phyloP scores from a whole-genome alignment of 1,139 yeast genomes.

The Protomyces arabidopsidicola region DNA sequence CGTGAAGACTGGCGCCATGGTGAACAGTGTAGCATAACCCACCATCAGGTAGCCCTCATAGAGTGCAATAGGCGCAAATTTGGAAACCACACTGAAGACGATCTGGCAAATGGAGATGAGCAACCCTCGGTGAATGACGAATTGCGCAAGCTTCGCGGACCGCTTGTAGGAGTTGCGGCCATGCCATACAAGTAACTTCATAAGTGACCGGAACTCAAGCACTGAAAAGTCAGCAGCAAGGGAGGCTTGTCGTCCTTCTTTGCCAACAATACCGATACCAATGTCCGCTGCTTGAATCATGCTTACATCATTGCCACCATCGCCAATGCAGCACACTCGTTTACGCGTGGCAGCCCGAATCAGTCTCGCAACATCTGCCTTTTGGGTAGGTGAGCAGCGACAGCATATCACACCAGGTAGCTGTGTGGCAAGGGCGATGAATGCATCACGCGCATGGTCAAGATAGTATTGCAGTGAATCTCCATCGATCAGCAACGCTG shows the following conservation, averaged over 20 bases:
- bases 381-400: constrained; percentile 97
- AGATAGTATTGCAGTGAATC: constrained; percentile 73
- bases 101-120: constrained; percentile 96
- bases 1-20: constrained; percentile 98
- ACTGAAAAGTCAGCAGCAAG: constrained; percentile 95
- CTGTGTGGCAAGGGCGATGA: constrained; percentile 67
- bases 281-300: constrained; percentile 99
- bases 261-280: constrained; percentile 98
- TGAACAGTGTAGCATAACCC: constrained; percentile 92
- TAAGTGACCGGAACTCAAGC: constrained; percentile 83
- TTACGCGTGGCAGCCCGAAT: constrained; percentile 77
- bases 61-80: constrained; percentile 87
- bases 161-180: constrained; percentile 95
- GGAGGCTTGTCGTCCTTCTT: constrained; percentile 96
- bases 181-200: constrained; percentile 89
- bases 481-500: constrained; percentile 88
- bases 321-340: constrained; percentile 96
- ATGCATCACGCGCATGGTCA: constrained; percentile 60
- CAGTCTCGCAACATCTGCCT: constrained; percentile 84
- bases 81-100: constrained; percentile 77
- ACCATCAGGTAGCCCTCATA: constrained; percentile 94
- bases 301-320: constrained; percentile 98
- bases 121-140: constrained; percentile 92
- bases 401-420: constrained; percentile 95
- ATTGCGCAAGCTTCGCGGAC: constrained; percentile 90